Conservation (phyloP, 1,139 yeast species). For the Yamadazyma atlantica region DNA sequence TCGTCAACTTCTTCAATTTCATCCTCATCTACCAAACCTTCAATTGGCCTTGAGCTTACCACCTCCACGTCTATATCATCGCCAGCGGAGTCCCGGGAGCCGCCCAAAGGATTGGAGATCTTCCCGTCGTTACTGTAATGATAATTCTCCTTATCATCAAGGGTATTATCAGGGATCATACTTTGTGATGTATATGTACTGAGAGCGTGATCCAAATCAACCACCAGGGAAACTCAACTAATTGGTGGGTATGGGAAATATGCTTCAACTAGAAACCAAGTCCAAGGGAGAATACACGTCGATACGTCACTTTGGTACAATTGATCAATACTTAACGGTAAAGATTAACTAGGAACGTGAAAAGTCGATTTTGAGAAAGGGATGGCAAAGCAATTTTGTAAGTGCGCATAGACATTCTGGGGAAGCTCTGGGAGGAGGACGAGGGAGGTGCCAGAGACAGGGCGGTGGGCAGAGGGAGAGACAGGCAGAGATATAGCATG, state of each 20-base stretch:
- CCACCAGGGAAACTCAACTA: too few relatives aligned
- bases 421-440: not conserved
- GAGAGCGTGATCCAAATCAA: too few relatives aligned
- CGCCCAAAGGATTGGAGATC: not conserved
- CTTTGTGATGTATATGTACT: not conserved
- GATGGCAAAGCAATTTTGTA: slow-evolving; percentile 1
- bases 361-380: not conserved
- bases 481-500: not conserved
- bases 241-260: too few relatives aligned
- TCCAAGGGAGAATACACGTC: not conserved
- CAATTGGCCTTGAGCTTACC: not conserved
- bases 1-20: slow-evolving; percentile 1
- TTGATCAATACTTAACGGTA: not conserved
- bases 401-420: not conserved
- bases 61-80: slow-evolving; percentile 1
- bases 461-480: not conserved
- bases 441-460: not conserved
- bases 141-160: slow-evolving; percentile 3
- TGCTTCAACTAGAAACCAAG: not conserved
- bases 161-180: slow-evolving; percentile 2
- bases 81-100: not conserved
- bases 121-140: not conserved
- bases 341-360: not conserved
- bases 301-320: not conserved
- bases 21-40: not conserved